Evolutionary conservation across 1,139 yeast species (phyloP).

Genomic region (Debaryomycetaceae sp.): DNA sequence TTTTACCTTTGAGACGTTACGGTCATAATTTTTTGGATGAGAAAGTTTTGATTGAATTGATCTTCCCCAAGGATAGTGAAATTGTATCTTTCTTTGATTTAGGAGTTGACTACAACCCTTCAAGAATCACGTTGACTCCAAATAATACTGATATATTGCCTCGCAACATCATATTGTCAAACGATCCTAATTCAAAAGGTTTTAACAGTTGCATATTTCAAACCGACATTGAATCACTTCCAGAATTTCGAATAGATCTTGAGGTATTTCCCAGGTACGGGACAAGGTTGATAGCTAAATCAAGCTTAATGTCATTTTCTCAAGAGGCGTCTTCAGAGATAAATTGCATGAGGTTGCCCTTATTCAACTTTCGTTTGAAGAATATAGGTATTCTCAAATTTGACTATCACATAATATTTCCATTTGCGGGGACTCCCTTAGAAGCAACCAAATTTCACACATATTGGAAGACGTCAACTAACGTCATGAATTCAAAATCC

Average conservation of each 20-base stretch:
- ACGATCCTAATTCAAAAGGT: constrained; percentile 62
- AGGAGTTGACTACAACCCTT: constrained; percentile 45
- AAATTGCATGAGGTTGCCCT: constrained; percentile 59
- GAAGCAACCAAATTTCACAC: constrained; percentile 94
- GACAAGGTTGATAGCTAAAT: constrained; percentile 83
- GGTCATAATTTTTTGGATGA: constrained; percentile 95
- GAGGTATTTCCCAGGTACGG: constrained; percentile 95
- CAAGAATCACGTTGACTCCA: constrained; percentile 72
- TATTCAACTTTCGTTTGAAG: constrained; percentile 77
- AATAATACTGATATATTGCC: constrained; percentile 74
- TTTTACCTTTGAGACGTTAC: constrained; percentile 84
- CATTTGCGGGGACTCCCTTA: constrained; percentile 80
- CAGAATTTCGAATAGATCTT: constrained; percentile 74
- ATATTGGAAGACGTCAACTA: constrained; percentile 87
- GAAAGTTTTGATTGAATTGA: constrained; percentile 76
- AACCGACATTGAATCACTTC: constrained; percentile 66
- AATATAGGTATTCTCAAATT: constrained; percentile 79
- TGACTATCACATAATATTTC: constrained; percentile 79
- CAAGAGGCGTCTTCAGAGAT: constrained; percentile 43
- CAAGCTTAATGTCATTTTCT: constrained; percentile 68
- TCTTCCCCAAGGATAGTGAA: constrained; percentile 53
- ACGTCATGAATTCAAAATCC: constrained; percentile 31
- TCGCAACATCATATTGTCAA: constrained; percentile 75
- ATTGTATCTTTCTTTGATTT: constrained; percentile 51
- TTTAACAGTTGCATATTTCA: constrained; percentile 70